Percentiles rank a stretch among this genome's conserved stretches.
Conservation (phyloP, 179 eudicot species). For the Spergularia azorica region DNA sequence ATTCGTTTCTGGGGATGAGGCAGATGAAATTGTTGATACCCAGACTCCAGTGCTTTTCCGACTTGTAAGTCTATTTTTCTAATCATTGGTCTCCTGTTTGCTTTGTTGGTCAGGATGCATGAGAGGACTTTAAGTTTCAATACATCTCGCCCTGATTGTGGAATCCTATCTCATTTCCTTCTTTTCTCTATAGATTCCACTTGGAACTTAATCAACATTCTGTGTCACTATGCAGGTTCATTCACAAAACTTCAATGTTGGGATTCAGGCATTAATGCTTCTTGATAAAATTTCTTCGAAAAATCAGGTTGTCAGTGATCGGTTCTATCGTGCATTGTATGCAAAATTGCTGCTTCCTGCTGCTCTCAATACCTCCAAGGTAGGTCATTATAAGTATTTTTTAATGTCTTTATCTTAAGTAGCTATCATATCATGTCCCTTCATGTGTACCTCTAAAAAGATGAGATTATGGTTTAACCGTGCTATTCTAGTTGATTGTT, state of each 20-base stretch:
- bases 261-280: slow-evolving; percentile 93
- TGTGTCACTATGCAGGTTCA: slow-evolving; percentile 61
- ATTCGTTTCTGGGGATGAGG: slow-evolving; percentile 75
- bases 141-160: background rate
- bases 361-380: slow-evolving; percentile 97
- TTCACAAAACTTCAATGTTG: slow-evolving; percentile 91
- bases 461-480: no score
- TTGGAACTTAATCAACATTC: background rate
- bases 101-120: background rate
- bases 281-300: slow-evolving; percentile 95
- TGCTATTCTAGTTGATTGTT: background rate
- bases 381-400: slow-evolving; percentile 22
- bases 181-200: background rate
- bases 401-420: background rate
- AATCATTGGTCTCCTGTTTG: no score
- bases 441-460: slow-evolving; percentile 68
- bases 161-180: background rate
- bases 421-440: background rate
- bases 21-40: slow-evolving; percentile 81
- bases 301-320: slow-evolving; percentile 89
- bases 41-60: slow-evolving; percentile 95
- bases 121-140: background rate
- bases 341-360: slow-evolving; percentile 88
- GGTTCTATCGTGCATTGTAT: slow-evolving; percentile 96
- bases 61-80: slow-evolving; percentile 52